Conservation (phyloP, 2,329 filamentous ascomycete species). For the Aspergillus sp. region DNA sequence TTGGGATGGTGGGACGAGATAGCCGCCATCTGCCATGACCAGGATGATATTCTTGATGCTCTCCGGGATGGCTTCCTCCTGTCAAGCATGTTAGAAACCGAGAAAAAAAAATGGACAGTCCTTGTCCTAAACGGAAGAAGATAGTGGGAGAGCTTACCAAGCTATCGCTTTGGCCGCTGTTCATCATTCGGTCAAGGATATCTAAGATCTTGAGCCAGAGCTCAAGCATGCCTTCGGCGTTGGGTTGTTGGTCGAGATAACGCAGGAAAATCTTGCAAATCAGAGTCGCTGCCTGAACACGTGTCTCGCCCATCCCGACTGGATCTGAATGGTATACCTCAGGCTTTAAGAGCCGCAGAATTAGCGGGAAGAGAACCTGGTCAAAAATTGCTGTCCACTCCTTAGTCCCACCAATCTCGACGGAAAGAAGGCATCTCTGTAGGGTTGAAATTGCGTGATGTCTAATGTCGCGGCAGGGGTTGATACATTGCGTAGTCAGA, state of each 20-base stretch:
- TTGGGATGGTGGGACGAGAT: conserved; percentile 70
- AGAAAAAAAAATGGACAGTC: not conserved
- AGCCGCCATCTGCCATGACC: conserved; percentile 90
- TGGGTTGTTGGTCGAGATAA: conserved; percentile 81
- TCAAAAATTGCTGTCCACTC: conserved; percentile 96
- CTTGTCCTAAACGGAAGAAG: conserved; percentile 39
- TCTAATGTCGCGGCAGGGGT: conserved; percentile 90
- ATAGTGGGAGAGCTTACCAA: conserved; percentile 59
- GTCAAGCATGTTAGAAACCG: conserved; percentile 10
- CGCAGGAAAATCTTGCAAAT: conserved; percentile 95
- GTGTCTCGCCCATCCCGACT: conserved; percentile 91
- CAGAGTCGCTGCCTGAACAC: conserved; percentile 86
- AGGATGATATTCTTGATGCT: conserved; percentile 94
- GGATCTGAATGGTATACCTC: conserved; percentile 93
- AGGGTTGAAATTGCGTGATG: conserved; percentile 85
- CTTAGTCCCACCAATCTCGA: conserved; percentile 78
- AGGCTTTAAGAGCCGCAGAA: conserved; percentile 84
- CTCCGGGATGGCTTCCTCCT: conserved; percentile 95
- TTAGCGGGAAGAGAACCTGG: conserved; percentile 90
- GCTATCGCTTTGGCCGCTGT: conserved; percentile 89
- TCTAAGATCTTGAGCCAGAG: conserved; percentile 91
- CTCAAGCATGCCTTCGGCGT: conserved; percentile 87
- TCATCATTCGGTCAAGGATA: conserved; percentile 95
- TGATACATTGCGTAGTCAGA: conserved; percentile 86
- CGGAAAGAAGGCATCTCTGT: conserved; percentile 82